Evolutionary conservation across 495 filamentous ascomycete genomes (phyloP), one percentile per base, ranked within the genome.

Genomic region (Hyaloscypha variabilis): DNA sequence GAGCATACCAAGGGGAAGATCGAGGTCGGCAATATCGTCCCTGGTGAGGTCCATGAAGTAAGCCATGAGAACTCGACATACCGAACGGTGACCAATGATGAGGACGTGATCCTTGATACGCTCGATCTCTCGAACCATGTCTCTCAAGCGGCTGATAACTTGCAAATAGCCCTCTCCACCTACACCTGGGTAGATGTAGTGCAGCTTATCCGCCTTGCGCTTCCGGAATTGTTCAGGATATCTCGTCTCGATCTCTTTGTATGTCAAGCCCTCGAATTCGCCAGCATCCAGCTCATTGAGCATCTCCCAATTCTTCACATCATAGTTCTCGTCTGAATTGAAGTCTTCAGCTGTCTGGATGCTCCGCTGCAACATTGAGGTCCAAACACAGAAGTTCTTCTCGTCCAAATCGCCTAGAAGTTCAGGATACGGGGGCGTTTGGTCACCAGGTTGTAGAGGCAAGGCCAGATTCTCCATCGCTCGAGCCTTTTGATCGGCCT

Each of bases 341-440:
- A 98, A 99, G 72, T 88, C 87, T 60, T 93, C 84, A 0, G 91
- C 92, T 1, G 93, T 94, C 70, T 96, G 84, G 55, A 94, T 84
- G 58, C 90, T 90, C 54, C 95, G 88, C 70, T 90, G 88, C 69
- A 99, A 86, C 94, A 97, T 98, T 13, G 91, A 95, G 13, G 94
- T 97, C 95, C 95, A 99, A 26, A 99, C 91, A 75, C 95, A 99
- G 74, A 97, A 97, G 71, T 94, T 95, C 78, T 96, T 96, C 26
- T 88, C 85, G 42, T 85, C 77, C 6, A 86, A 80, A 29, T 86
- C 83, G 2, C 70, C 75, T 31, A 84, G 77, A 71, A 92, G 89
- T 65, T 96, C 90, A 0, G 95, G 95, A 72, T 97, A 97, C 8
- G 95, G 95, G 1, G 95, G 95, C 21, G 95, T 98, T 68, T 88